Evolutionary conservation across 2,329 filamentous ascomycete species (phyloP).

Genomic region (Ophiostoma tasmaniense): DNA sequence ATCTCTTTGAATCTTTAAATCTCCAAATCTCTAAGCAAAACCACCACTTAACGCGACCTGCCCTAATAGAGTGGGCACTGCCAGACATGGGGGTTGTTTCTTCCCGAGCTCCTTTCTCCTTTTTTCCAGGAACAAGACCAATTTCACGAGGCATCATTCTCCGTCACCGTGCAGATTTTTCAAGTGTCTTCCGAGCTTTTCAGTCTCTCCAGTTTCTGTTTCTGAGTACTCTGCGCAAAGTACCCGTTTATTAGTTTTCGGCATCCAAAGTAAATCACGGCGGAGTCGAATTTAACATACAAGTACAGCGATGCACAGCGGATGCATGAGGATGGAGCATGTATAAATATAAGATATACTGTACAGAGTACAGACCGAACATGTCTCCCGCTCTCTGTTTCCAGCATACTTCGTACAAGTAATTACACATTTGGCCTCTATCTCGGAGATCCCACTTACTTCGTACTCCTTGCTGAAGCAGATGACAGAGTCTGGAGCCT

Average conservation of each 20-base stretch:
- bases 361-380: no score
- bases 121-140: background rate
- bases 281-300: background rate
- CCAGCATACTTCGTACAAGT: no score
- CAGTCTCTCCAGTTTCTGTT: background rate
- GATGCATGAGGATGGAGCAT: conserved; percentile 1
- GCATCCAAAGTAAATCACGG: background rate
- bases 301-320: background rate
- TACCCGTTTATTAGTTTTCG: no score
- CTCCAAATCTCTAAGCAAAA: background rate
- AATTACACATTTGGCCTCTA: no score
- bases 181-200: background rate
- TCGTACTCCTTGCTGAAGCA: background rate
- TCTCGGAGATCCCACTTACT: background rate
- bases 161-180: conserved; percentile 8
- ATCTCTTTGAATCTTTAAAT: background rate
- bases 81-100: conserved; percentile 9
- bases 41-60: background rate
- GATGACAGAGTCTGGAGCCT: background rate
- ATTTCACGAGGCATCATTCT: background rate
- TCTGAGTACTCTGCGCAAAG: background rate
- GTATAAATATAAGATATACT: background rate
- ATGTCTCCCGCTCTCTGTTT: no score
- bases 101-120: background rate
- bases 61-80: conserved; percentile 10